Conservation (phyloP, 2,329 filamentous ascomycete species). For the Colletotrichum lentis region DNA sequence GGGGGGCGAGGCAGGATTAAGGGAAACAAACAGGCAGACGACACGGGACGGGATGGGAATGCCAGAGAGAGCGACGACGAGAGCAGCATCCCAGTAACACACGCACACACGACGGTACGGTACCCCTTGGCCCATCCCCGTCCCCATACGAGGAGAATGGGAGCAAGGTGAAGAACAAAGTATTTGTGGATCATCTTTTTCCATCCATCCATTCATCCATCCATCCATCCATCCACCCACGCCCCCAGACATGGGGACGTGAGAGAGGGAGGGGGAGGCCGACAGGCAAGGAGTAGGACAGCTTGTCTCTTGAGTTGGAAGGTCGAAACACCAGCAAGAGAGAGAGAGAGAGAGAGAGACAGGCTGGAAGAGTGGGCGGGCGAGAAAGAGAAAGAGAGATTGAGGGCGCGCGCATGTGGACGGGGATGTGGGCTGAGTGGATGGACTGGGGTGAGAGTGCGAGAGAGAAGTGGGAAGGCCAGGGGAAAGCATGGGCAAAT, state of each 20-base stretch:
- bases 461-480: neutral
- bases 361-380: neutral
- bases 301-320: constrained; percentile 25
- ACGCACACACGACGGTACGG: neutral
- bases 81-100: constrained; percentile 10
- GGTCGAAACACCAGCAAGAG: constrained; percentile 30
- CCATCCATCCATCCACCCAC: constrained; percentile 9
- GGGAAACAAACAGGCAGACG: constrained; percentile 4
- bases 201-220: constrained; percentile 12
- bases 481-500: neutral
- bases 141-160: neutral
- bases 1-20: constrained; percentile 6
- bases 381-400: too few relatives aligned
- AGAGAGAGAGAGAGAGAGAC: neutral
- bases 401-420: neutral
- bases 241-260: neutral
- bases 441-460: neutral
- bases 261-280: neutral
- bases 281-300: constrained; percentile 20
- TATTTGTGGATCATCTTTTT: constrained; percentile 11
- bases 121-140: constrained; percentile 9
- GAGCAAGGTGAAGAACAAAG: constrained; percentile 3
- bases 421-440: constrained; percentile 5
- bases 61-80: neutral
- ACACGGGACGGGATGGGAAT: neutral